Base-by-base conservation (phyloP, 306 rosid genomes). In the Malus orientalis region DNA sequence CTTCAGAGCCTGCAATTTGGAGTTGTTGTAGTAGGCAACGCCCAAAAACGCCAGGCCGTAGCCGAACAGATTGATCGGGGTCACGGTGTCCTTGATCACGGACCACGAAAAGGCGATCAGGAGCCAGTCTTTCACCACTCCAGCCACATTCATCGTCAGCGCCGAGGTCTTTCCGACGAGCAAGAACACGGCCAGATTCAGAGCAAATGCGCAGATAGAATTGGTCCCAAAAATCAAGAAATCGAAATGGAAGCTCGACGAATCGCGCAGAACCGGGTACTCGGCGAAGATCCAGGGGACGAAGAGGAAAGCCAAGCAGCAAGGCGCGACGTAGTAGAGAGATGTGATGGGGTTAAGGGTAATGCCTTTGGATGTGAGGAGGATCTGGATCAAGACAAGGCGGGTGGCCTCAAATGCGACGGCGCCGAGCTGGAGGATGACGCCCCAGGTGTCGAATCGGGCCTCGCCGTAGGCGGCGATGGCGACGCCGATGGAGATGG, bases 401-500 rank as follows among this genome's bases (percentile, higher is more conserved):
- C 98, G 49, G 0, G 98, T 93, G 4, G 98, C 98, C 66, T 93
- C 96, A 29, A 93, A 93, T 1, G 90, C 96, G 6, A 93, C 98
- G 3, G 98, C 98, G 2, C 96, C 94, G 3, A 93, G 82, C 51
- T 93, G 98, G 36, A 93, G 88, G 38, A 81, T 8, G 1, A 93
- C 94, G 0, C 98, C 98, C 96, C 96, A 93, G 2, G 86, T 19
- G 57, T 93, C 98, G 20, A 93, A 90, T 12, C 86, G 78, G 2
- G 96, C 96, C 44, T 93, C 98, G 2, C 98, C 98, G 27, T 90
- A 93, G 12, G 98, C 98, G 9, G 98, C 98, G 27, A 93, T 75
- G 76, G 82, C 97, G 25, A 93, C 98, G 0, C 98, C 98, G 27
- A 91, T 25, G 14, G 98, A 93, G 84, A 93, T 88, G 20, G 98